Conservation (phyloP, 1,284 basidiomycete genomes). For the Leucoagaricus sp. region DNA sequence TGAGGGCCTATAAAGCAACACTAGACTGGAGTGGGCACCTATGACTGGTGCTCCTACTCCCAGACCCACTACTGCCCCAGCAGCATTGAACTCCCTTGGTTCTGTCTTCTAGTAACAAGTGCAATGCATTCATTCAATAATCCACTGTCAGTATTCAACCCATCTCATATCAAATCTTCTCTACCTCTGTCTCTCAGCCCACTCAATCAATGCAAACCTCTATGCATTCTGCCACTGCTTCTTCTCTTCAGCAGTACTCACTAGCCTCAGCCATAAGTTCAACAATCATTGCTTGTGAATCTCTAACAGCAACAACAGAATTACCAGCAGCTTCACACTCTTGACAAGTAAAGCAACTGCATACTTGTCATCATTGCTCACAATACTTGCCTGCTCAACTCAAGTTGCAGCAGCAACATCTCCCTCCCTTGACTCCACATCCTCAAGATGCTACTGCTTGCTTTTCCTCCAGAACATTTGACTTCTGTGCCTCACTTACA, state of each 20-base stretch:
- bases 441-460: constrained; percentile 38
- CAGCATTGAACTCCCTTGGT: constrained; percentile 38
- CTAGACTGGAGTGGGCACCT: no score
- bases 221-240: constrained; percentile 27
- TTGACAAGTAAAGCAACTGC: constrained; percentile 45
- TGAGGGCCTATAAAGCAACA: no score
- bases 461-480: constrained; percentile 63
- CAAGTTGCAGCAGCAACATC: constrained; percentile 46
- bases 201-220: constrained; percentile 31
- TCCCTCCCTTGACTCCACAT: constrained; percentile 42
- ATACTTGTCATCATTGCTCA: constrained; percentile 55
- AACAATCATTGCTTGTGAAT: constrained; percentile 20
- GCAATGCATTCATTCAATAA: constrained; percentile 38
- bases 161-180: constrained; percentile 35
- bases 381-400: constrained; percentile 67
- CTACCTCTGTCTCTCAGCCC: constrained; percentile 41
- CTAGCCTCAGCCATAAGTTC: constrained; percentile 39
- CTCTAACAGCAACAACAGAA: constrained; percentile 16
- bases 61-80: constrained; percentile 43
- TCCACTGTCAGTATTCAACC: constrained; percentile 31
- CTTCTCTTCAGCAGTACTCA: constrained; percentile 43
- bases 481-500: constrained; percentile 66
- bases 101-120: constrained; percentile 50
- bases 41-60: no score
- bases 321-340: constrained; percentile 33